phyloP scores from a whole-genome alignment of 108 stramenopile species.

The Halocafeteria seosinensis region DNA sequence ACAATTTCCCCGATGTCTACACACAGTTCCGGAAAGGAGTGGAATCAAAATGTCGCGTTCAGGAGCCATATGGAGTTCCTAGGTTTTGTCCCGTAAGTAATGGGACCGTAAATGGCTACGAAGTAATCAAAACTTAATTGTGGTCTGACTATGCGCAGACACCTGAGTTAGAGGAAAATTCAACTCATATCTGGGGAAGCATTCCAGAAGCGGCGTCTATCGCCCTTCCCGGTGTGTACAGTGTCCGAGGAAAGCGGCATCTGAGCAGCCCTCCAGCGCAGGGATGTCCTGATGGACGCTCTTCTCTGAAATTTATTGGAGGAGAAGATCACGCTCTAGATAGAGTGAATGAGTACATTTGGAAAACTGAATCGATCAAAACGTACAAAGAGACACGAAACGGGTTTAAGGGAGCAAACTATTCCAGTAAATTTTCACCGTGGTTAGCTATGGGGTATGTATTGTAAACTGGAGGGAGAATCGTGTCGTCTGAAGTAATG shows the following conservation, averaged over 20 bases:
- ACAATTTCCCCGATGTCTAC: background rate
- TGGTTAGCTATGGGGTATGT: too few relatives aligned
- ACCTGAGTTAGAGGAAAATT: background rate
- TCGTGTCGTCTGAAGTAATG: too few relatives aligned
- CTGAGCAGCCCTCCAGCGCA: background rate
- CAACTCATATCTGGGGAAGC: background rate
- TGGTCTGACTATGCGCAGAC: background rate
- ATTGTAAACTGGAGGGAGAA: too few relatives aligned
- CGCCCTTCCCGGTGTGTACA: background rate
- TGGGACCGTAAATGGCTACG: background rate
- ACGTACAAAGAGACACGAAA: constrained; percentile 87
- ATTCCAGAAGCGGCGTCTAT: background rate
- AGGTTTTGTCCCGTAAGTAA: background rate
- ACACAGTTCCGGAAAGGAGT: background rate
- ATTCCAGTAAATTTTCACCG: constrained; percentile 78
- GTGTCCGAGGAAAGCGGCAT: background rate
- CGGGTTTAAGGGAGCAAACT: constrained; percentile 80
- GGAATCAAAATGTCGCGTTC: background rate
- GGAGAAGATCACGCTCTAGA: constrained; percentile 70
- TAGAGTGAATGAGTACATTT: constrained; percentile 69
- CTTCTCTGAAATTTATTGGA: constrained; percentile 46
- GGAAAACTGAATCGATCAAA: constrained; percentile 59
- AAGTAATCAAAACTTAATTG: background rate
- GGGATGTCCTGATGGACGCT: background rate
- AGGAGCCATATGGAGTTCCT: background rate